Conservation (phyloP, 768 basidiomycete genomes). For the Amylocystis lapponica region DNA sequence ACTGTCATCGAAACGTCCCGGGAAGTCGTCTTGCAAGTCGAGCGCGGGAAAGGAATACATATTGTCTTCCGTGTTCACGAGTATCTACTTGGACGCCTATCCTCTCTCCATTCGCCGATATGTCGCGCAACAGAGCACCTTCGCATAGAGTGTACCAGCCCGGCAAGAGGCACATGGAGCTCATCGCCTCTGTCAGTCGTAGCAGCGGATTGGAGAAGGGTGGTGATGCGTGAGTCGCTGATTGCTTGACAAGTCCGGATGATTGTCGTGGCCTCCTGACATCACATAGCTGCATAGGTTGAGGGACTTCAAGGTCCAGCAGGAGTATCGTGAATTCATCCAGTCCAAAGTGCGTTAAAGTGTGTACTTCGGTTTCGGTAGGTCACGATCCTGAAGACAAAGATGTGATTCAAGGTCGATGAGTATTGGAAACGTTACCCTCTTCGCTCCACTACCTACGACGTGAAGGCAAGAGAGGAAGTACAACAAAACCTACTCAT, state of each 20-base stretch:
- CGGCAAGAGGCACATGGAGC: slow-evolving; percentile 45
- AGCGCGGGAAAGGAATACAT: too few species aligned
- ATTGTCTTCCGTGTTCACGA: too few species aligned
- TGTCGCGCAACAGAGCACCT: too few species aligned
- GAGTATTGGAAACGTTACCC: slow-evolving; percentile 38
- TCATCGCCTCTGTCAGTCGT: slow-evolving; percentile 68
- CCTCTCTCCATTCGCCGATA: too few species aligned
- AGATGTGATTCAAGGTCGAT: slow-evolving; percentile 35
- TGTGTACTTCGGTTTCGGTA: slow-evolving; percentile 1
- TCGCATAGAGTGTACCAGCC: slow-evolving; percentile 14
- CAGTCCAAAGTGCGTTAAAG: slow-evolving; percentile 48
- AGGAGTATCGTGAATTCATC: slow-evolving; percentile 63
- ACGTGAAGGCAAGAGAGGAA: slow-evolving; percentile 34
- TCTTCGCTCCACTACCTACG: slow-evolving; percentile 9
- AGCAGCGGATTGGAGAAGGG: slow-evolving; percentile 71
- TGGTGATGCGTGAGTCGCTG: slow-evolving; percentile 65
- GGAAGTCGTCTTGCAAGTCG: too few species aligned
- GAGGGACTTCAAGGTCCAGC: slow-evolving; percentile 52
- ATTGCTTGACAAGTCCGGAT: too few species aligned
- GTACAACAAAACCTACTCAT: slow-evolving; percentile 66
- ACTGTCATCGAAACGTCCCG: too few species aligned
- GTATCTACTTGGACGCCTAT: too few species aligned
- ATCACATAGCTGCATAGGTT: slow-evolving; percentile 41
- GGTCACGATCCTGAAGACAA: background rate
- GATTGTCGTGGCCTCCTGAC: too few species aligned